Evolutionary conservation across 1,139 yeast genomes (phyloP), one percentile per base, ranked within the genome.

Genomic region (Saccharomyces pastorianus): DNA sequence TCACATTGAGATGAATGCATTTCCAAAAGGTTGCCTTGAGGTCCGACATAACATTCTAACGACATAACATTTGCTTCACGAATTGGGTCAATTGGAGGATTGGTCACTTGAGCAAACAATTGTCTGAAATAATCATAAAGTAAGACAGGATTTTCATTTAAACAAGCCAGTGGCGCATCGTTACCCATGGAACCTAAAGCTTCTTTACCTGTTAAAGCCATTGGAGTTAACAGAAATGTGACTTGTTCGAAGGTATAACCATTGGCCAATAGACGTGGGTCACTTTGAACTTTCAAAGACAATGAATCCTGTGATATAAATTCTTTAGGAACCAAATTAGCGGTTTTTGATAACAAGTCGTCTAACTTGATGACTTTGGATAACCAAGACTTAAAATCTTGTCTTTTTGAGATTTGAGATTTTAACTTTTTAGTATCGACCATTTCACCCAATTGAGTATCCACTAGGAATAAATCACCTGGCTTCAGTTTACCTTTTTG

Each of bases 101-200:
- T 93, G 47, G 99, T 93, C 55, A 93, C 99, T 75, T 93, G 99
- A 46, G 99, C 99, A 73, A 93, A 93, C 66, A 93, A 80, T 73
- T 93, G 96, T 68, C 96, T 85, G 79, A 93, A 93, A 75, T 93
- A 93, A 68, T 93, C 99, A 71, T 87, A 93, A 61, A 89, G 76
- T 61, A 93, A 76, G 63, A 86, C 86, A 51, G 99, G 98, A 73
- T 90, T 96, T 68, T 88, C 93, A 50, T 96, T 86, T 62, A 93
- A 76, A 74, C 99, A 93, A 1, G 99, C 98, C 62, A 93, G 78
- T n/a, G 98, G 96, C 56, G 93, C 84, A 69, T 93, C 99, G 69
- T 91, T 91, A 79, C 99, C 99, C 99, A 93, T 93, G 13, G 97
- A 90, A 29, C 99, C 98, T 56, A 93, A 79, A 5, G 97, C 91